A percentile compares a stretch with the other conserved stretches of the same genome.
These are phyloP conservation scores for Suillus plorans DNA, from an alignment of 768 basidiomycete genomes.

Conservation along the genomic window DNA sequence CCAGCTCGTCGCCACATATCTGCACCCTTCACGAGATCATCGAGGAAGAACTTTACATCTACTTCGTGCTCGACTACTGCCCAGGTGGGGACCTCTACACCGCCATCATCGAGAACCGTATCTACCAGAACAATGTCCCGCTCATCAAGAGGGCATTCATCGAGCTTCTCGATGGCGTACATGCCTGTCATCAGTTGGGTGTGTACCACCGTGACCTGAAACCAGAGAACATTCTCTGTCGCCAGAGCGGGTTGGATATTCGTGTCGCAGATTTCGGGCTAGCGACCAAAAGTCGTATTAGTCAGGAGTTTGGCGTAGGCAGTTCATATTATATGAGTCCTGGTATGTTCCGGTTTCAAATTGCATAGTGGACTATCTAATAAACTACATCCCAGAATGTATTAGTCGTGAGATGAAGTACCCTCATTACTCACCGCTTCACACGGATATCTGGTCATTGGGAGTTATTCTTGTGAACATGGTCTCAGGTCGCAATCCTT, in stretches of 20 bases:
- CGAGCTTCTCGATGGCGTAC: conserved; percentile 79
- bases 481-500: conserved; percentile 70
- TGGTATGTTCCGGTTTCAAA: conserved; percentile 39
- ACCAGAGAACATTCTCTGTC: conserved; percentile 77
- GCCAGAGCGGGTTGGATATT: conserved; percentile 48
- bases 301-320: conserved; percentile 55
- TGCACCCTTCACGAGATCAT: conserved; percentile 67
- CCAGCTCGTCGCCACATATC: conserved; percentile 56
- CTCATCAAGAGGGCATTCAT: conserved; percentile 69
- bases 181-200: conserved; percentile 66
- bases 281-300: conserved; percentile 46
- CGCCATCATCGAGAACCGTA: conserved; percentile 57
- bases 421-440: conserved; percentile 19
- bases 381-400: conserved; percentile 45
- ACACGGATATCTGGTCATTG: conserved; percentile 66
- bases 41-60: conserved; percentile 59
- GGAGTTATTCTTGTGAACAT: conserved; percentile 84
- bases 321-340: conserved; percentile 70
- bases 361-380: conserved; percentile 8
- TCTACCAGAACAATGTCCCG: conserved; percentile 56
- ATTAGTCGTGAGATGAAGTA: conserved; percentile 42
- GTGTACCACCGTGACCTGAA: conserved; percentile 89
- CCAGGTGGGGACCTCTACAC: conserved; percentile 67
- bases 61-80: conserved; percentile 63
- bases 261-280: conserved; percentile 81